phyloP scores from a whole-genome alignment of 2,329 filamentous ascomycete species.

The Colletotrichum eremochloae region DNA sequence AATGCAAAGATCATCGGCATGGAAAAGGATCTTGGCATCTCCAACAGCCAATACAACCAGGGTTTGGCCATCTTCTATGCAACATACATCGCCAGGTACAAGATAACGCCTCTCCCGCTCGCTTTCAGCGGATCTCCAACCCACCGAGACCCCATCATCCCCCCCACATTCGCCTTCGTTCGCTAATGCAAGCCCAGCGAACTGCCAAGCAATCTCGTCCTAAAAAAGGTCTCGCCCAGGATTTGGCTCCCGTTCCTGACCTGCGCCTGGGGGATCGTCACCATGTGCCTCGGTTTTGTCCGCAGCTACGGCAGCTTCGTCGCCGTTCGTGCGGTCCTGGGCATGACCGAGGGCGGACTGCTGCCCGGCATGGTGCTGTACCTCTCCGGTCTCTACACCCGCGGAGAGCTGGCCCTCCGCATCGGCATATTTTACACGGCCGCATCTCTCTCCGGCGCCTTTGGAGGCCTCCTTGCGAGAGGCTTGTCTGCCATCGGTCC shows the following conservation, averaged over 20 bases:
- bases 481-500: constrained; percentile 72
- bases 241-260: constrained; percentile 72
- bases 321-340: constrained; percentile 71
- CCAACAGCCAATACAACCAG: constrained; percentile 72
- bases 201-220: constrained; percentile 73
- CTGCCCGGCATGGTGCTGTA: constrained; percentile 78
- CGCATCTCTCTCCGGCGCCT: constrained; percentile 74
- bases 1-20: constrained; percentile 77
- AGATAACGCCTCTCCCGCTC: not conserved
- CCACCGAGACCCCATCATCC: not conserved
- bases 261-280: constrained; percentile 69
- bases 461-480: constrained; percentile 72
- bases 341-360: constrained; percentile 74
- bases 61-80: constrained; percentile 76
- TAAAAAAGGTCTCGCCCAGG: constrained; percentile 71
- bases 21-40: constrained; percentile 69
- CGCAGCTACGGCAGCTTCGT: constrained; percentile 68
- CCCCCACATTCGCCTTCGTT: constrained; percentile 3
- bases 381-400: constrained; percentile 72
- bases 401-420: constrained; percentile 70
- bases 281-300: constrained; percentile 69
- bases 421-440: constrained; percentile 79
- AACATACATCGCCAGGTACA: constrained; percentile 70
- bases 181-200: constrained; percentile 58
- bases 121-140: not conserved